Conservation (phyloP, 352 stramenopile genomes). For the Globisporangium camurandrum region DNA sequence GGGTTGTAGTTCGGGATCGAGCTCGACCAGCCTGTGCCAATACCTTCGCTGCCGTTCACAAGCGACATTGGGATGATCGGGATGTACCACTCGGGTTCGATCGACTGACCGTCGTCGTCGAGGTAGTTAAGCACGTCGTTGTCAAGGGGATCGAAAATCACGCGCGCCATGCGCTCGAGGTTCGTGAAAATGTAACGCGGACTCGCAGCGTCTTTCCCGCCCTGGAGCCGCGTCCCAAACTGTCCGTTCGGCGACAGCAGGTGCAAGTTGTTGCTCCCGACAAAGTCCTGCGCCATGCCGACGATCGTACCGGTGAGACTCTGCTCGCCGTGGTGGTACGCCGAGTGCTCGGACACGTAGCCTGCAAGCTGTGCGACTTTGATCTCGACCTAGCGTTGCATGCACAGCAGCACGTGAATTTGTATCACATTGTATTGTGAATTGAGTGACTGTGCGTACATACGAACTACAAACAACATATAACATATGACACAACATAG, state of each 20-base stretch:
- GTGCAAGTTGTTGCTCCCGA: conserved; percentile 98
- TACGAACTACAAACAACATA: background rate
- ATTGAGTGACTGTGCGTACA: no score
- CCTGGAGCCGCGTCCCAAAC: conserved; percentile 95
- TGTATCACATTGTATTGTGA: no score
- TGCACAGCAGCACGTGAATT: no score
- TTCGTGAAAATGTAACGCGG: conserved; percentile 95
- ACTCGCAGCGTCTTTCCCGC: conserved; percentile 93
- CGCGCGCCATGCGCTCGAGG: conserved; percentile 75
- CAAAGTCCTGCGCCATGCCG: conserved; percentile 98
- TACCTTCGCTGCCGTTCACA: conserved; percentile 96
- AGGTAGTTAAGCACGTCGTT: conserved; percentile 89
- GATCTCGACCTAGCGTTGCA: no score
- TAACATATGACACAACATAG: conserved; percentile 23
- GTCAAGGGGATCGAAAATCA: conserved; percentile 85
- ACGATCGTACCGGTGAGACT: conserved; percentile 95
- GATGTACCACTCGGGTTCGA: conserved; percentile 91
- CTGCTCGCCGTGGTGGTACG: conserved; percentile 97
- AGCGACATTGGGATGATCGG: conserved; percentile 97
- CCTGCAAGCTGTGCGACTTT: conserved; percentile 94
- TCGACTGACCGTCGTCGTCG: conserved; percentile 89
- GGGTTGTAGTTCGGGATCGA: conserved; percentile 92
- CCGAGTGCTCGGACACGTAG: conserved; percentile 97
- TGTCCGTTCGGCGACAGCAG: conserved; percentile 94
- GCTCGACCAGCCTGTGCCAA: conserved; percentile 95